A percentile compares a stretch with the other conserved stretches of the same genome.
Conservation (phyloP, 805 yeast species). For the Ogataea neopini region DNA sequence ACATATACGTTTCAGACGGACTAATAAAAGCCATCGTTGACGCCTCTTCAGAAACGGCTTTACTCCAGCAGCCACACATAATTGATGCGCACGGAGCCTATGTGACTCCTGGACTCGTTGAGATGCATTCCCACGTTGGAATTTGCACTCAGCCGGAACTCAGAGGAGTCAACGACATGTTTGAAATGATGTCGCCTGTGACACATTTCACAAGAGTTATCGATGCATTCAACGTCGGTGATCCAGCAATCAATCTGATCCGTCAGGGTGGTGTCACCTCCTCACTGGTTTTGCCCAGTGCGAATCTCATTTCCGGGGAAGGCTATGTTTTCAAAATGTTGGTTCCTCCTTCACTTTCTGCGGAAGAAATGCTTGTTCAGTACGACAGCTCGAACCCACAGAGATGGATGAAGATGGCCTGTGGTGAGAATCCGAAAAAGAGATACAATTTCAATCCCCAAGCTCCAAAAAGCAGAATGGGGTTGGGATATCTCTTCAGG, state of each 20-base stretch:
- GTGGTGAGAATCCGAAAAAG: not conserved
- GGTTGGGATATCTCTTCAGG: not conserved
- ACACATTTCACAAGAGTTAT: not conserved
- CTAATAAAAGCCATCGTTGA: not conserved
- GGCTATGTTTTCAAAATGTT: not conserved
- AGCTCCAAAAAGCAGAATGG: not conserved
- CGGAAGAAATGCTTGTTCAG: constrained; percentile 1
- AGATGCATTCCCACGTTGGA: not conserved
- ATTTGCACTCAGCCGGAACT: not conserved
- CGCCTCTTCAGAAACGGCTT: not conserved
- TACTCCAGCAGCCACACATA: not conserved
- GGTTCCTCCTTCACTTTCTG: not conserved
- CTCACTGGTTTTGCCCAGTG: not conserved
- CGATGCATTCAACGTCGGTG: not conserved
- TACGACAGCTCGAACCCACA: not conserved
- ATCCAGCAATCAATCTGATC: not conserved
- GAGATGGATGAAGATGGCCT: not conserved
- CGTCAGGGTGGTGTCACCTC: not conserved
- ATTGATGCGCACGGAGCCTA: not conserved
- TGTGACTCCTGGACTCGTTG: not conserved
- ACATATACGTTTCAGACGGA: not conserved
- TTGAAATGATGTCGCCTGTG: constrained; percentile 1
- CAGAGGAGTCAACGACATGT: not conserved
- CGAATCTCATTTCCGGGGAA: not conserved
- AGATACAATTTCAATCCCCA: not conserved